These are phyloP conservation scores for Austroboletus festivus DNA, from an alignment of 768 basidiomycete species.

Conservation along the genomic window DNA sequence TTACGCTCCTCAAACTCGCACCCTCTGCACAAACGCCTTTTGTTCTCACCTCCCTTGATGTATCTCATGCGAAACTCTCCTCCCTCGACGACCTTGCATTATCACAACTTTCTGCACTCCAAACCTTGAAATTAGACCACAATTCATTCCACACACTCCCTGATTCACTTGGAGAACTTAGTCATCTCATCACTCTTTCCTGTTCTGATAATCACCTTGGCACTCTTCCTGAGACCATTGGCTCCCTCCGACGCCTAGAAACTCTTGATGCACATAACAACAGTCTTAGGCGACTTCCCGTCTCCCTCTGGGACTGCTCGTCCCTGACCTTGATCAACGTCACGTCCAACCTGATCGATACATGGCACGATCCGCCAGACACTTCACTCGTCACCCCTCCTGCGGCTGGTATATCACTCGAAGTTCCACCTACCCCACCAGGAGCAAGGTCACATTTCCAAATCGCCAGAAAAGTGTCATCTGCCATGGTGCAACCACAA, in stretches of 20 bases:
- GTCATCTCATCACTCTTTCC: constrained; percentile 66
- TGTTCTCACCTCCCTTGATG: constrained; percentile 72
- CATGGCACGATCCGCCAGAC: constrained; percentile 64
- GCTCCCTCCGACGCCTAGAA: constrained; percentile 69
- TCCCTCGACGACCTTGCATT: constrained; percentile 74
- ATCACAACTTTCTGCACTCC: constrained; percentile 68
- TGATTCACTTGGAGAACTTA: constrained; percentile 74
- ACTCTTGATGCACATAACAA: constrained; percentile 89
- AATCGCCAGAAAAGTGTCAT: constrained; percentile 34
- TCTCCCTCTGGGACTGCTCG: constrained; percentile 79
- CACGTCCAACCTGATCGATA: constrained; percentile 80
- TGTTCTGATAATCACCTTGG: constrained; percentile 91
- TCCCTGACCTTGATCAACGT: constrained; percentile 73
- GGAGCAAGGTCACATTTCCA: constrained; percentile 18
- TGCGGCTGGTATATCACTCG: constrained; percentile 21
- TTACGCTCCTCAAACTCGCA: constrained; percentile 69
- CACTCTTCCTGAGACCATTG: constrained; percentile 71
- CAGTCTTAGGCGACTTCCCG: constrained; percentile 72
- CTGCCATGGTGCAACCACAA: constrained; percentile 29
- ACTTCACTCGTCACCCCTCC: constrained; percentile 27
- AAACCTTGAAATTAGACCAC: constrained; percentile 72
- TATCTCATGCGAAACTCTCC: constrained; percentile 86
- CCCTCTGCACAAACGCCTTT: constrained; percentile 47
- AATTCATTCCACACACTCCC: constrained; percentile 85
- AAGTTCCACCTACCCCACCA: constrained; percentile 14